A percentile compares a stretch with the other conserved stretches of the same genome.
Evolutionary conservation across 2,329 filamentous ascomycete species (phyloP).

Genomic region (Ophiostoma piceae): DNA sequence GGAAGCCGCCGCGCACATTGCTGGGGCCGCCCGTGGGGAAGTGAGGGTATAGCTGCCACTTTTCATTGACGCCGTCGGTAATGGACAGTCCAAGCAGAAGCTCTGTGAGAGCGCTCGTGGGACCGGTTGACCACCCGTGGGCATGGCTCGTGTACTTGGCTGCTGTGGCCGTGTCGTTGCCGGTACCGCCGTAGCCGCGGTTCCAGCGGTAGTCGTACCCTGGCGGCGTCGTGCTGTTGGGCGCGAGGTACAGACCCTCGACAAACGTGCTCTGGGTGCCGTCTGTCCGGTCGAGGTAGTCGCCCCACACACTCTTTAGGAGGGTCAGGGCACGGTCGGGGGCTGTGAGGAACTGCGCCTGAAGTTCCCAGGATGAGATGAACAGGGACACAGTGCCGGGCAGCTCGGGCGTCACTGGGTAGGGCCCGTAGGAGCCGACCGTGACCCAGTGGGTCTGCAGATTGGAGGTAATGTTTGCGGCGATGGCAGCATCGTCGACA

Average conservation of each 20-base stretch:
- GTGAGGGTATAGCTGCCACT: conserved; percentile 27
- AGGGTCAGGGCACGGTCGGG: conserved; percentile 50
- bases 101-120: conserved; percentile 43
- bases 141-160: conserved; percentile 43
- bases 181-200: conserved; percentile 48
- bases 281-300: conserved; percentile 53
- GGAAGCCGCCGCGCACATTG: not conserved
- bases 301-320: conserved; percentile 54
- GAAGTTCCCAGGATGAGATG: conserved; percentile 54
- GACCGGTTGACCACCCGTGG: conserved; percentile 47
- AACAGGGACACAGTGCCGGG: conserved; percentile 55
- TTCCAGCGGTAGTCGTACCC: conserved; percentile 55
- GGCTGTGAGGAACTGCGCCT: conserved; percentile 48
- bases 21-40: conserved; percentile 5
- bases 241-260: conserved; percentile 48
- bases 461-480: conserved; percentile 39
- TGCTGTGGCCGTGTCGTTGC: conserved; percentile 30
- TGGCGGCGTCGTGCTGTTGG: conserved; percentile 23
- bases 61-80: conserved; percentile 17
- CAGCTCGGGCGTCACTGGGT: conserved; percentile 51
- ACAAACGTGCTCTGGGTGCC: conserved; percentile 55
- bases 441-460: conserved; percentile 47
- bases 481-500: conserved; percentile 28
- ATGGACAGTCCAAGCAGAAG: conserved; percentile 42
- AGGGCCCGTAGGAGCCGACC: conserved; percentile 30